Evolutionary conservation across 176 grass and related monocot genomes (phyloP), one percentile per base, ranked within the genome.

Genomic region (Lolium rigidum): DNA sequence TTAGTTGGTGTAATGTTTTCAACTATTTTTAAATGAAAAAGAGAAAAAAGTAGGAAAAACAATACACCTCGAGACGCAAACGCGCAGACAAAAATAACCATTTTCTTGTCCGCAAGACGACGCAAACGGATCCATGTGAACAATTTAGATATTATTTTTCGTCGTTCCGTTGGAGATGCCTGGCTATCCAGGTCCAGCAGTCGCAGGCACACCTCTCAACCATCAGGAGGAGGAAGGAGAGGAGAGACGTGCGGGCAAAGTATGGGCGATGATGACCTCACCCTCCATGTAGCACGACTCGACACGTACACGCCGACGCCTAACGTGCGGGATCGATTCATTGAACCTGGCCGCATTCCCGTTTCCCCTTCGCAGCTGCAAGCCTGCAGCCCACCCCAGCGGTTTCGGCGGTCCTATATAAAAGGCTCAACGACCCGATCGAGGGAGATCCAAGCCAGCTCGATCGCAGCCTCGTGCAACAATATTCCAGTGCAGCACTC

Each of bases 311-410:
- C 64, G 26, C 26, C 75, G 78, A 82, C 61, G 44, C 72, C 10
- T 69, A 44, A 1, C 20, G 2, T 9, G 9, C 61, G 26, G 0
- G 38, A 28, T 28, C 10, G 80, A 54, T 86, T 86, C 90, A 48
- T 84, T 76, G 86, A 89, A 89, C 87, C 74, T 86, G 68, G 87
- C 79, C 90, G 61, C 80, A 51, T 68, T 69, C 14, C 10, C 41
- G 7, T 41, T 51, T 60, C 18, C 22, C 82, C 59, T 72, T 37
- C 41, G 2, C 51, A 35, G 31, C 31, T 35, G 31, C 31, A 35
- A 35, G 31, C 31, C 16, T 6, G 5, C 31, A 17, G 26, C 35
- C 82, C 46, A 13, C 50, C 60, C 82, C 1, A 35, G 63, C 13
- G n/a, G 63, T 14, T 55, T 4, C 63, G 15, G 35, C 15, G 31